Evolutionary conservation across 78 protist species (phyloP).

Genomic region (Pelomyxa schiedti): DNA sequence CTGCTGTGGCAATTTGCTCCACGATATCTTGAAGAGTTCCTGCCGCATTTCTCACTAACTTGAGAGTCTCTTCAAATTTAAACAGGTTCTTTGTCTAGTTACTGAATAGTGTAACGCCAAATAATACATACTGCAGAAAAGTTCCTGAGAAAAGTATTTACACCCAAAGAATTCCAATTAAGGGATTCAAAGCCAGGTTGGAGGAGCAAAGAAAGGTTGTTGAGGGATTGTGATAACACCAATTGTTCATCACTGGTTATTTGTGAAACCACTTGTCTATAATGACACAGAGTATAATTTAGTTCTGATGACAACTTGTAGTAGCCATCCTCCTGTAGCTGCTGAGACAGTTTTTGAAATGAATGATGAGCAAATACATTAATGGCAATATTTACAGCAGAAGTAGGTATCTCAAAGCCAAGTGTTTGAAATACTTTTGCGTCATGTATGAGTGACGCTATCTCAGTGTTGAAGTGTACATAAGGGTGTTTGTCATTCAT

Average conservation of each 20-base stretch:
- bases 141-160: conserved; percentile 33
- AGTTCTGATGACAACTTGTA: conserved; percentile 25
- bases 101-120: background rate
- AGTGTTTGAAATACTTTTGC: conserved; percentile 63
- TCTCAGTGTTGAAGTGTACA: conserved; percentile 54
- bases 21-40: background rate
- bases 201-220: too few relatives aligned
- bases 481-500: background rate
- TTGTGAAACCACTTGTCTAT: conserved; percentile 1
- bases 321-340: conserved; percentile 65
- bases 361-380: background rate
- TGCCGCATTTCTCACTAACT: background rate
- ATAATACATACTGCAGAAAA: background rate
- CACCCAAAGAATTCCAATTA: conserved; percentile 82
- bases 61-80: conserved; percentile 25
- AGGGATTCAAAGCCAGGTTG: conserved; percentile 40
- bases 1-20: too few relatives aligned
- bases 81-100: conserved; percentile 5
- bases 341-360: too few relatives aligned
- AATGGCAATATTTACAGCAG: conserved; percentile 60
- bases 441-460: conserved; percentile 59
- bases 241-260: conserved; percentile 23
- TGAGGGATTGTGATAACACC: too few relatives aligned
- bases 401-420: conserved; percentile 57
- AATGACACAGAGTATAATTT: conserved; percentile 19